Conservation (phyloP, 2,329 filamentous ascomycete species). For the Fusarium drepaniforme region DNA sequence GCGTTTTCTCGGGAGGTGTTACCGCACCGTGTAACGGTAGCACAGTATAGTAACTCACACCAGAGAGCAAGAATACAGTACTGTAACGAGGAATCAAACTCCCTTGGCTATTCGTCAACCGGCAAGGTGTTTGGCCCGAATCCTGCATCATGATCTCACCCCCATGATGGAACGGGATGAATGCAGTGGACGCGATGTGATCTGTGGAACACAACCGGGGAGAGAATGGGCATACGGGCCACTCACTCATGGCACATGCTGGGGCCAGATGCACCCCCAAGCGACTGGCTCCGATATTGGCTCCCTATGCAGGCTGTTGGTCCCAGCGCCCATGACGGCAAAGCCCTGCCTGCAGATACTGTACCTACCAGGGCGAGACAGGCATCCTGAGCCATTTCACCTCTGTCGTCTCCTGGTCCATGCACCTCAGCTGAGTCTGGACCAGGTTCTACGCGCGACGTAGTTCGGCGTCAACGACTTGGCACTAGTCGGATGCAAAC, state of each 20-base stretch:
- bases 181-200: constrained; percentile 24
- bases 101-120: not conserved
- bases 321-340: constrained; percentile 15
- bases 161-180: constrained; percentile 18
- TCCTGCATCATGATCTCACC: constrained; percentile 7
- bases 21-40: not conserved
- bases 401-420: constrained; percentile 29
- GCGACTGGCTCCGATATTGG: constrained; percentile 22
- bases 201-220: constrained; percentile 31
- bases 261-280: constrained; percentile 22
- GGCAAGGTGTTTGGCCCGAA: not conserved
- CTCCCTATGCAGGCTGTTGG: constrained; percentile 16
- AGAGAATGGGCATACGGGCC: constrained; percentile 13
- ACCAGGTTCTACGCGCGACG: constrained; percentile 28
- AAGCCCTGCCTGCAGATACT: constrained; percentile 11
- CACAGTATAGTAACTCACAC: not conserved
- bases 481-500: constrained; percentile 27
- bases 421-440: constrained; percentile 45
- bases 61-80: not conserved
- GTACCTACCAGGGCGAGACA: constrained; percentile 10
- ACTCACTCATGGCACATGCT: constrained; percentile 16
- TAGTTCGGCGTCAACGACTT: constrained; percentile 25
- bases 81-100: not conserved
- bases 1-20: not conserved
- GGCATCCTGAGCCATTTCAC: constrained; percentile 35